Conservation (phyloP, 257 asterid species). For the Gentiana dahurica region DNA sequence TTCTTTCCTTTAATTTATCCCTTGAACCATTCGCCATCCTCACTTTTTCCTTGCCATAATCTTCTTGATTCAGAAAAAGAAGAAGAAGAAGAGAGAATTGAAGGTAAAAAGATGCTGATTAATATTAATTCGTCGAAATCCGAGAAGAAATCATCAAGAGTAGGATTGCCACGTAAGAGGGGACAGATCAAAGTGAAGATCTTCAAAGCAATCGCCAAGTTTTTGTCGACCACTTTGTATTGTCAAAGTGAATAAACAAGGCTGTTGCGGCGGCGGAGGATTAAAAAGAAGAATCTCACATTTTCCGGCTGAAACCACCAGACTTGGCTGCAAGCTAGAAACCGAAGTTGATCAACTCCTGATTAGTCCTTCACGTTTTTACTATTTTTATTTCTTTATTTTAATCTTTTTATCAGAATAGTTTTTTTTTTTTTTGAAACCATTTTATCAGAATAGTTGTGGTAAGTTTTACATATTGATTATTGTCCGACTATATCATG, state of each 20-base stretch:
- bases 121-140: background rate
- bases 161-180: slow-evolving; percentile 7
- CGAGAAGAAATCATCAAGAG: background rate
- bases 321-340: background rate
- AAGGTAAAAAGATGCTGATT: background rate
- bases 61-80: background rate
- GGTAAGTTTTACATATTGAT: no score
- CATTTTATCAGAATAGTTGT: no score
- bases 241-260: background rate
- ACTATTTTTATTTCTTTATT: no score
- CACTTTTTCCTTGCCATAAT: background rate
- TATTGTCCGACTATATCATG: no score
- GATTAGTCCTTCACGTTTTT: background rate
- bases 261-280: background rate
- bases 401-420: no score
- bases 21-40: background rate
- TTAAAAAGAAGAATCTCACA: background rate
- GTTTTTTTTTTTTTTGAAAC: no score
- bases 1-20: background rate
- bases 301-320: background rate
- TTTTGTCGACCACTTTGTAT: background rate
- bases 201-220: slow-evolving; percentile 1
- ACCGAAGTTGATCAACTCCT: no score
- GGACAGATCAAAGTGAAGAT: slow-evolving; percentile 11
- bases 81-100: background rate